phyloP scores from a whole-genome alignment of 75 land plant species.

The Sequoiadendron giganteum region DNA sequence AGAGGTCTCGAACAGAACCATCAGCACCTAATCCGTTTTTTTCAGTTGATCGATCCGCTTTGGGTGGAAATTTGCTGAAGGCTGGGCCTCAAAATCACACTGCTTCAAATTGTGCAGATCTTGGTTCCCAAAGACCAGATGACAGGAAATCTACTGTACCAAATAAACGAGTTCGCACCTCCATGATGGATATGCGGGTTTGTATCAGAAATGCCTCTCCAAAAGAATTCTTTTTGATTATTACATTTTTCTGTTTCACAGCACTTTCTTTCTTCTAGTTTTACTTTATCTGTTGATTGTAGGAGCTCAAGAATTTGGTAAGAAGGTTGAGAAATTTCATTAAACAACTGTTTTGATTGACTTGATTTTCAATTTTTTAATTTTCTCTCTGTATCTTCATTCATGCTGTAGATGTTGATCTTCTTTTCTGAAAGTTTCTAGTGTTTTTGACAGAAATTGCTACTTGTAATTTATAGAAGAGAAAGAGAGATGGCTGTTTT shows the following conservation, averaged over 20 bases:
- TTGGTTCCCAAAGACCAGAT: constrained; percentile 52
- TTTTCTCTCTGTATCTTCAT: neutral
- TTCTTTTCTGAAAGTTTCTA: neutral
- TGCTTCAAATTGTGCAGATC: constrained; percentile 24
- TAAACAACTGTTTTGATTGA: neutral
- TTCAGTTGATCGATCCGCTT: constrained; percentile 18
- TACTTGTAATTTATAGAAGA: neutral
- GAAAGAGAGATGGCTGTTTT: neutral
- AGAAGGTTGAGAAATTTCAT: neutral
- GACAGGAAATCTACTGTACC: constrained; percentile 55
- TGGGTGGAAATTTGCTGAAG: constrained; percentile 26
- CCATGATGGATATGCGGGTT: constrained; percentile 77
- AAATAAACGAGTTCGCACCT: constrained; percentile 79
- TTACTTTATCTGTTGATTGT: neutral
- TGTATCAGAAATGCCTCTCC: constrained; percentile 10
- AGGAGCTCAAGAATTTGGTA: neutral
- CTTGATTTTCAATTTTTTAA: neutral
- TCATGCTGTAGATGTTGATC: neutral
- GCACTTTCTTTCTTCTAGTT: constrained; percentile 4
- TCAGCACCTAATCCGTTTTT: constrained; percentile 10
- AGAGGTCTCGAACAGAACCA: constrained; percentile 60
- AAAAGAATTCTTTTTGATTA: neutral
- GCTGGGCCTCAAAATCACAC: constrained; percentile 30
- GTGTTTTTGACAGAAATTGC: neutral
- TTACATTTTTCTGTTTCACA: constrained; percentile 8